Evolutionary conservation across 768 basidiomycete species (phyloP).

Genomic region (Polyporus arcularius): DNA sequence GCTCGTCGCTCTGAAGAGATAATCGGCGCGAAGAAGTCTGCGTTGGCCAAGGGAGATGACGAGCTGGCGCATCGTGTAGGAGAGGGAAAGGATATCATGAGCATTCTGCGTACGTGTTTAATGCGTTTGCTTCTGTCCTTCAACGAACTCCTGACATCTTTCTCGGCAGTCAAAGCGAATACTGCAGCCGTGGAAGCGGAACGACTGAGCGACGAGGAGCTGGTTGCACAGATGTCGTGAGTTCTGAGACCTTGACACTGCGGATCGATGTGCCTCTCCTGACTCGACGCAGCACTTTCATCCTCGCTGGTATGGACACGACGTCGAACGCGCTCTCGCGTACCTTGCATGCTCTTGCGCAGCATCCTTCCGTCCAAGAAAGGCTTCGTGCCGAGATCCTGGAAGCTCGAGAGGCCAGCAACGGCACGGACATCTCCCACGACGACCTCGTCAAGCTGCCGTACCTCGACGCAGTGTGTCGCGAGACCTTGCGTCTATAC

Average conservation of each 20-base stretch:
- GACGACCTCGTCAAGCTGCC: constrained; percentile 37
- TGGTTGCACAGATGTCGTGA: constrained; percentile 20
- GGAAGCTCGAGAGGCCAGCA: not conserved
- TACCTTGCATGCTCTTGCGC: constrained; percentile 24
- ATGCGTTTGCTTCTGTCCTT: constrained; percentile 9
- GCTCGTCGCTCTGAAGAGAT: constrained; percentile 38
- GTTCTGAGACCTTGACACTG: not conserved
- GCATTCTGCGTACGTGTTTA: constrained; percentile 41
- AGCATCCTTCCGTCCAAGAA: constrained; percentile 35
- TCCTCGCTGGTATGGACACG: constrained; percentile 28
- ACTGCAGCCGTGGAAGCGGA: constrained; percentile 10
- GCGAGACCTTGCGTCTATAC: constrained; percentile 58
- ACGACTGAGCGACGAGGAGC: constrained; percentile 12
- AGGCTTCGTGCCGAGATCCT: constrained; percentile 29
- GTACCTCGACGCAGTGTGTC: constrained; percentile 64
- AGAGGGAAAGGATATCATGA: constrained; percentile 48
- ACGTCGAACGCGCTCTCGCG: constrained; percentile 24
- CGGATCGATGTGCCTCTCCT: too few relatives aligned
- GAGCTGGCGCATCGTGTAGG: constrained; percentile 34
- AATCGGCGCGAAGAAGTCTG: constrained; percentile 38
- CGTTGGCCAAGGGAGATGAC: constrained; percentile 37
- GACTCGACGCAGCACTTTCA: constrained; percentile 17
- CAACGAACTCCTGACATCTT: not conserved
- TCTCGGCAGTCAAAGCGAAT: constrained; percentile 21
- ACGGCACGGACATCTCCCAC: constrained; percentile 32